Base-by-base conservation (phyloP, 1,284 basidiomycete genomes). In the Amylostereum areolatum region DNA sequence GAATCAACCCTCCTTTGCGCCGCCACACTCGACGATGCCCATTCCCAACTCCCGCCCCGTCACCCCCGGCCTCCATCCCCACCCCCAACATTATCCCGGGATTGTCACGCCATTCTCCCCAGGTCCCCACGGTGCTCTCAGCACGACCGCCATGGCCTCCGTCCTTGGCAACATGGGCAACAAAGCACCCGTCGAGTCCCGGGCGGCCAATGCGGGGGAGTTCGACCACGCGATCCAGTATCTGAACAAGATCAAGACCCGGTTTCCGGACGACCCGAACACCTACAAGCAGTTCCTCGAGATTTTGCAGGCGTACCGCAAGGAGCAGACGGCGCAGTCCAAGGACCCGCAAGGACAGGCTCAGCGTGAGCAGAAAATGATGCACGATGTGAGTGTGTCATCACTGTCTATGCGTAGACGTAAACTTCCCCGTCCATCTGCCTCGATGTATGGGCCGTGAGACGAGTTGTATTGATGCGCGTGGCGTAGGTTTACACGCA, bases 241-340 rank as follows among this genome's bases (percentile, higher is more conserved):
- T 66, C 85, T 99, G 59, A 98, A 98, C 79, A 96, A 95, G 77
- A 99, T 99, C 75, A 99, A 99, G 74, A 85, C 86, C 42, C 84
- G 95, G 45, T 99, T 90, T 69, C 74, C 83, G n/a, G 84, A 89
- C 55, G 93, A 97, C 57, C 85, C 89, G 25, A 92, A 96, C 60
- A 96, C 89, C 41, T 99, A 99, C 77, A 98, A 98, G 72, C 88
- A 93, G 62, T 99, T 99, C 70, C 74, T 99, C 60, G 96, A 99
- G 72, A 96, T 99, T 49, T 71, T 99, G 57, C 97, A 99, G 74
- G 90, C 91, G 31, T 98, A 97, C 69, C 95, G 98, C 67, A 95
- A 95, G 65, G 95, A 57, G 37, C 56, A 57, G 45, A 47, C 49
- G 47, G 50, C n/a, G 35, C 52, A 44, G 4, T 36, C 25, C 8